Conservation (phyloP, 495 filamentous ascomycete species). For the Aspergillus campestris region DNA sequence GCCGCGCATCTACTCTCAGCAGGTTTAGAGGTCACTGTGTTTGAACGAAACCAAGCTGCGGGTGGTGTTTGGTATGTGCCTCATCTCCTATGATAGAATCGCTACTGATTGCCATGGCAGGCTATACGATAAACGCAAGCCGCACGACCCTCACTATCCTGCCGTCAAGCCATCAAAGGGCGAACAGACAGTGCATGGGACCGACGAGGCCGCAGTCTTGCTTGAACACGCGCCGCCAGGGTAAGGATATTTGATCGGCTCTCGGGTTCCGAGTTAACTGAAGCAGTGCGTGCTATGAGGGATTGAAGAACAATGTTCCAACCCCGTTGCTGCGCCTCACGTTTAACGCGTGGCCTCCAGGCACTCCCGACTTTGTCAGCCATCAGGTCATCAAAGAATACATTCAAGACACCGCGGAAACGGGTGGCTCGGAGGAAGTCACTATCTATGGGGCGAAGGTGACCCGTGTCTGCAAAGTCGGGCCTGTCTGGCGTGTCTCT, state of each 20-base stretch:
- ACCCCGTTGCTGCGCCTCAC: slow-evolving; percentile 51
- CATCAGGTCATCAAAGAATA: slow-evolving; percentile 49
- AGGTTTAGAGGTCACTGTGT: slow-evolving; percentile 54
- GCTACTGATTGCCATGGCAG: slow-evolving; percentile 14
- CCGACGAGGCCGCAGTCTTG: slow-evolving; percentile 11
- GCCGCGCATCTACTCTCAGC: slow-evolving; percentile 52
- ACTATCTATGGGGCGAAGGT: slow-evolving; percentile 51
- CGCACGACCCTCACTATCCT: slow-evolving; percentile 51
- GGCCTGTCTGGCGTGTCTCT: slow-evolving; percentile 40
- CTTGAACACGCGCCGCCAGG: slow-evolving; percentile 45
- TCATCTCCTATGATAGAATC: not conserved
- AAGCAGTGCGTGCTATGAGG: slow-evolving; percentile 46
- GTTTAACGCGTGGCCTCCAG: slow-evolving; percentile 51
- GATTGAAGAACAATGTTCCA: slow-evolving; percentile 57
- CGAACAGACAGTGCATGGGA: slow-evolving; percentile 15
- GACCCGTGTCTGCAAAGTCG: slow-evolving; percentile 41
- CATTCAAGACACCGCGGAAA: slow-evolving; percentile 46
- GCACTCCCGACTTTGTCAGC: slow-evolving; percentile 47
- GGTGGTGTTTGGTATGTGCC: slow-evolving; percentile 55
- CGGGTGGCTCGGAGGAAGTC: slow-evolving; percentile 38
- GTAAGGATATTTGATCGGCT: slow-evolving; percentile 10
- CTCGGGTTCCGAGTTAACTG: not conserved
- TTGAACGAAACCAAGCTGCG: slow-evolving; percentile 49
- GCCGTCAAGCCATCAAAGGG: slow-evolving; percentile 36
- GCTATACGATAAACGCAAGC: slow-evolving; percentile 50